phyloP scores from a whole-genome alignment of 306 rosid species.

The Pyrus bretschneideri region DNA sequence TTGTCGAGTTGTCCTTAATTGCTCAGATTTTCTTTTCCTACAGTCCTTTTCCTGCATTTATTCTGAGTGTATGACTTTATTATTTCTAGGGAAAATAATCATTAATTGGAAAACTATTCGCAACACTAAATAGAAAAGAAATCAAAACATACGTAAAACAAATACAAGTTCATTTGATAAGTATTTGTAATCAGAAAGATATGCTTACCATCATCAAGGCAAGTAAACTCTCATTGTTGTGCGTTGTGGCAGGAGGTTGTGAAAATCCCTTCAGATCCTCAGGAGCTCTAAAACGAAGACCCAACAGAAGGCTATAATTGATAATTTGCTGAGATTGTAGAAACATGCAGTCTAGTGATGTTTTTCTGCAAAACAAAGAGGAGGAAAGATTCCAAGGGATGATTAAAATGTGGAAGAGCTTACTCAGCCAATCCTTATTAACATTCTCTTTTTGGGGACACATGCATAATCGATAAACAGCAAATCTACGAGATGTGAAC shows the following conservation, averaged over 20 bases:
- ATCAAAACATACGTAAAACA: neutral
- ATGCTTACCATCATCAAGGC: conserved; percentile 41
- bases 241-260: conserved; percentile 37
- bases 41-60: neutral
- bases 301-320: conserved; percentile 91
- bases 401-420: neutral
- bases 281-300: conserved; percentile 93
- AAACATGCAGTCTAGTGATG: conserved; percentile 71
- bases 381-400: conserved; percentile 11
- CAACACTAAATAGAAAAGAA: neutral
- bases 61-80: neutral
- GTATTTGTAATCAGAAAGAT: neutral
- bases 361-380: conserved; percentile 55
- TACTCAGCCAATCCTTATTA: neutral
- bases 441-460: neutral
- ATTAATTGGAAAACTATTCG: neutral
- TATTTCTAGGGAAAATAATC: neutral
- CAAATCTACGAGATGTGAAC: too few relatives aligned
- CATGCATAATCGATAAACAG: neutral
- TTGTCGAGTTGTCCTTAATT: neutral
- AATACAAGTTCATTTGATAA: neutral
- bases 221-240: conserved; percentile 24
- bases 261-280: conserved; percentile 62
- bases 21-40: neutral
- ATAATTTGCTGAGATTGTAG: conserved; percentile 83